phyloP scores from a whole-genome alignment of 768 basidiomycete genomes.

The Suillus decipiens region DNA sequence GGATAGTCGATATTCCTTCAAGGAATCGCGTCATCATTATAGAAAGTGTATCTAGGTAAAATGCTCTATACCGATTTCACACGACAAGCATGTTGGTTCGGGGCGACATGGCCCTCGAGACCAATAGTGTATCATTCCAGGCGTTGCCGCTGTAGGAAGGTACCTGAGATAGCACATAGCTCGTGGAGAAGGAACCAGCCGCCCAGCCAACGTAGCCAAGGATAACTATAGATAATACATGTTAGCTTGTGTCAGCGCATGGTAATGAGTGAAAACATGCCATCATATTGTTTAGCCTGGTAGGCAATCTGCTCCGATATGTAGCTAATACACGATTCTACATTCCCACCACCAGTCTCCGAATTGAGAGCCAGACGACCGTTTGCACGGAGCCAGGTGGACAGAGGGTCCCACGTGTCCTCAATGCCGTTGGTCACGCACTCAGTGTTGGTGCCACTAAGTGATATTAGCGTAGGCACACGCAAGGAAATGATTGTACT shows the following conservation, averaged over 20 bases:
- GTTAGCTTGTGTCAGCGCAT: not conserved
- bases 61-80: not conserved
- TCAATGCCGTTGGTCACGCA: slow-evolving; percentile 59
- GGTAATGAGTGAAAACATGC: slow-evolving; percentile 27
- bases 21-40: not conserved
- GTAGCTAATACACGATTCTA: slow-evolving; percentile 46
- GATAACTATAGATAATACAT: slow-evolving; percentile 35
- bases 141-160: slow-evolving; percentile 31
- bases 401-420: slow-evolving; percentile 46
- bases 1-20: no score
- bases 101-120: slow-evolving; percentile 37
- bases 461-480: slow-evolving; percentile 1
- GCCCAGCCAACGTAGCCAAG: slow-evolving; percentile 60
- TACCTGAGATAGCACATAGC: slow-evolving; percentile 37
- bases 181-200: slow-evolving; percentile 53
- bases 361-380: slow-evolving; percentile 59
- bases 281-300: slow-evolving; percentile 50
- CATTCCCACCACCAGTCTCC: slow-evolving; percentile 62
- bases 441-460: slow-evolving; percentile 41
- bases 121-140: slow-evolving; percentile 38
- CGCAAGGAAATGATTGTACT: slow-evolving; percentile 25
- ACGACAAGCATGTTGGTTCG: slow-evolving; percentile 17
- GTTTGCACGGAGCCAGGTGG: slow-evolving; percentile 50
- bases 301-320: slow-evolving; percentile 48
- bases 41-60: not conserved